Percentiles rank a stretch among this genome's conserved stretches.
Conservation (phyloP, 2,329 filamentous ascomycete species). For the Diaporthe aspalathi region DNA sequence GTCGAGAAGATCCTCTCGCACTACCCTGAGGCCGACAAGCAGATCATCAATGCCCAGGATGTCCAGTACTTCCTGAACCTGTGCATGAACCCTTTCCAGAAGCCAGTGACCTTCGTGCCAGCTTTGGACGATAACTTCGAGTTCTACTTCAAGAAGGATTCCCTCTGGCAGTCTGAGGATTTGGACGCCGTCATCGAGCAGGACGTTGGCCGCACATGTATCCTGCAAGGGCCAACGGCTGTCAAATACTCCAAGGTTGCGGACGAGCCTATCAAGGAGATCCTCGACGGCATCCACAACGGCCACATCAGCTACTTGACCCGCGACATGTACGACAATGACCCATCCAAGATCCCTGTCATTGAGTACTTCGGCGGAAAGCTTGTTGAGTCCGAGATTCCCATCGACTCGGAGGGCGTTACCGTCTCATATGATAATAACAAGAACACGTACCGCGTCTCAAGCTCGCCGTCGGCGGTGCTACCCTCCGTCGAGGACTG, state of each 20-base stretch:
- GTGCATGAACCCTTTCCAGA: constrained; percentile 91
- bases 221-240: constrained; percentile 93
- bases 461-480: constrained; percentile 76
- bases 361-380: constrained; percentile 97
- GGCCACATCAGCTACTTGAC: constrained; percentile 85
- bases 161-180: constrained; percentile 98
- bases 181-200: constrained; percentile 94
- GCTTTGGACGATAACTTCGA: constrained; percentile 97
- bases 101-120: constrained; percentile 96
- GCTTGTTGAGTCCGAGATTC: constrained; percentile 76
- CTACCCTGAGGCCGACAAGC: constrained; percentile 87
- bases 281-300: constrained; percentile 90
- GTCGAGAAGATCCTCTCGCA: constrained; percentile 82
- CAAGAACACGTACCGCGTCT: constrained; percentile 87
- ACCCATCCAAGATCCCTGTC: constrained; percentile 80
- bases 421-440: constrained; percentile 81
- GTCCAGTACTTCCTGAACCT: constrained; percentile 96
- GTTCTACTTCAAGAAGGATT: constrained; percentile 99
- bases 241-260: constrained; percentile 89
- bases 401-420: constrained; percentile 85
- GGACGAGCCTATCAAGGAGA: constrained; percentile 95
- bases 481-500: constrained; percentile 86
- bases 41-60: constrained; percentile 98
- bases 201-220: constrained; percentile 95
- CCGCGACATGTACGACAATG: constrained; percentile 80